Conservation (phyloP, 2,329 filamentous ascomycete genomes). For the Onygena corvina region DNA sequence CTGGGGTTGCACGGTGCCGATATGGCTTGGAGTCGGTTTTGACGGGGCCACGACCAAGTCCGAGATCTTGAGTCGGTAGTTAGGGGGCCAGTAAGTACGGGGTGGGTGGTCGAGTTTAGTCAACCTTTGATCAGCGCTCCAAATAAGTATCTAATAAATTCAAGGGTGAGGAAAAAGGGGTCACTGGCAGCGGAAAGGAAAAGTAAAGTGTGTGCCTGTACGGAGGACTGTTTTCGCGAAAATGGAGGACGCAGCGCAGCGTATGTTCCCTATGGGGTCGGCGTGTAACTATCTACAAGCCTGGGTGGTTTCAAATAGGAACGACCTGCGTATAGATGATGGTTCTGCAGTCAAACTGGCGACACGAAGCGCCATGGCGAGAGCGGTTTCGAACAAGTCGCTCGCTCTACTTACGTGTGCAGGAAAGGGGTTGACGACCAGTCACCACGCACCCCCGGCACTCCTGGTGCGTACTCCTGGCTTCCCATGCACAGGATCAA, state of each 20-base stretch:
- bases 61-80: neutral
- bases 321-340: neutral
- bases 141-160: neutral
- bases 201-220: too few species aligned
- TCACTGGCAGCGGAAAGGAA: too few species aligned
- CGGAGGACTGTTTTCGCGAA: too few species aligned
- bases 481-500: neutral
- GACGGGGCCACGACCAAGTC: too few species aligned
- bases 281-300: neutral
- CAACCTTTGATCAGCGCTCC: neutral
- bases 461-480: too few species aligned
- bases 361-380: neutral
- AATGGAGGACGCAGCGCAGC: neutral
- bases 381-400: too few species aligned
- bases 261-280: too few species aligned
- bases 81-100: neutral
- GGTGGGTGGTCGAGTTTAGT: constrained; percentile 1
- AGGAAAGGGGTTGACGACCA: too few species aligned
- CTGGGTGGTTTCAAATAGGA: neutral
- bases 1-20: too few species aligned
- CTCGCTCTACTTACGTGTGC: too few species aligned
- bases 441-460: neutral
- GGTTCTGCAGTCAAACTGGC: neutral
- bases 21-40: too few species aligned
- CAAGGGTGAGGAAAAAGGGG: too few species aligned